Conservation (phyloP, 2,329 filamentous ascomycete genomes). For the Emmonsia crescens region DNA sequence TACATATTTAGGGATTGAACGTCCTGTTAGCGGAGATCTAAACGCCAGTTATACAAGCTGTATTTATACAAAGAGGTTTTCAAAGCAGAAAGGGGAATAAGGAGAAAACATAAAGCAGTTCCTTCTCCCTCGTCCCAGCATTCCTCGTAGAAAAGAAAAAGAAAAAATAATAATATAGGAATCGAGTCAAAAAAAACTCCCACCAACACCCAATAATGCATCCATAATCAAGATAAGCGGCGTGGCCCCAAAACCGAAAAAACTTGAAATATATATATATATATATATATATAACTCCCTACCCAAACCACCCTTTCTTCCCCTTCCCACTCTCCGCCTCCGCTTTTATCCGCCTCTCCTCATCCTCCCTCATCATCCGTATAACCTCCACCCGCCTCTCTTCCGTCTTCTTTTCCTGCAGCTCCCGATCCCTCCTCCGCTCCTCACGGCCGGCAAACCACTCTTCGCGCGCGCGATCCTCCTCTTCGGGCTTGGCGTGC, state of each 20-base stretch:
- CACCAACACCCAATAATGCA: slow-evolving; percentile 1
- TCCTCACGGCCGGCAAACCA: slow-evolving; percentile 77
- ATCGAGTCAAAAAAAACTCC: slow-evolving; percentile 9
- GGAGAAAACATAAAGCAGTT: background rate
- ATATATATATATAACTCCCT: background rate
- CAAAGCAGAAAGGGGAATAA: background rate
- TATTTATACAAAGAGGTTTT: background rate
- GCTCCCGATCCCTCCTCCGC: slow-evolving; percentile 56
- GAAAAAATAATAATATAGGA: background rate
- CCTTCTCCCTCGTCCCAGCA: background rate
- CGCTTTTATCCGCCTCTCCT: slow-evolving; percentile 11
- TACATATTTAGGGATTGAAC: background rate
- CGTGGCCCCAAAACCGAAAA: slow-evolving; percentile 1
- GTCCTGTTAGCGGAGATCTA: slow-evolving; percentile 5
- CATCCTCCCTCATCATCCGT: slow-evolving; percentile 31
- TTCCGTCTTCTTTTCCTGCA: slow-evolving; percentile 40
- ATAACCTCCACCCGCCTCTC: slow-evolving; percentile 32
- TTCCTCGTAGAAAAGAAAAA: background rate
- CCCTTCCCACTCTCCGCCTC: slow-evolving; percentile 12
- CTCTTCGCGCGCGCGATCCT: slow-evolving; percentile 81
- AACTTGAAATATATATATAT: background rate
- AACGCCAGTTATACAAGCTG: background rate
- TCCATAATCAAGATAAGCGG: background rate
- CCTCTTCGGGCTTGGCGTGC: slow-evolving; percentile 71
- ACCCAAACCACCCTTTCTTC: slow-evolving; percentile 13